Percentiles rank a stretch among this genome's conserved stretches.
These are phyloP conservation scores for Leucoagaricus sp. DNA, from an alignment of 1,284 basidiomycete species.

Conservation along the genomic window DNA sequence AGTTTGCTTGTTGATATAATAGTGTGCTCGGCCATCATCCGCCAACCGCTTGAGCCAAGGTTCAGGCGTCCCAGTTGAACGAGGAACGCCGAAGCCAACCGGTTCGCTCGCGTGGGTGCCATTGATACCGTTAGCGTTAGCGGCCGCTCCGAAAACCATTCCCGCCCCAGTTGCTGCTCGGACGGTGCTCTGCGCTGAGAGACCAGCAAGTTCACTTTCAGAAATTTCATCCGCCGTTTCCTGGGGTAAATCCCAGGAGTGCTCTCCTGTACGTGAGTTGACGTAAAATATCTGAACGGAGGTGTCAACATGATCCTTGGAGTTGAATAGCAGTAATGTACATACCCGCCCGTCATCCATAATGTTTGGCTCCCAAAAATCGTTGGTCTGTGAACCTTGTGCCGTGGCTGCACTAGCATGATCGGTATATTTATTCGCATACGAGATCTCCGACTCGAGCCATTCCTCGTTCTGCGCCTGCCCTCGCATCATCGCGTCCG, in stretches of 20 bases:
- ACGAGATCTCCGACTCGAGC: slow-evolving; percentile 43
- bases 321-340: slow-evolving; percentile 15
- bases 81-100: slow-evolving; percentile 63
- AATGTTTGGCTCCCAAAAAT: slow-evolving; percentile 82
- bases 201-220: slow-evolving; percentile 58
- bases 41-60: slow-evolving; percentile 80
- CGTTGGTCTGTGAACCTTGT: slow-evolving; percentile 51
- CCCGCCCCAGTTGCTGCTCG: slow-evolving; percentile 55
- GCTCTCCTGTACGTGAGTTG: slow-evolving; percentile 89
- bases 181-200: slow-evolving; percentile 56
- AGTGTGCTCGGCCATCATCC: slow-evolving; percentile 84
- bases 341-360: slow-evolving; percentile 72
- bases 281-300: slow-evolving; percentile 83
- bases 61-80: slow-evolving; percentile 63
- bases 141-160: slow-evolving; percentile 45
- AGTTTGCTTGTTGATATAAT: slow-evolving; percentile 75
- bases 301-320: slow-evolving; percentile 14
- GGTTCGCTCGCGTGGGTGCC: slow-evolving; percentile 30
- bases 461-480: slow-evolving; percentile 49
- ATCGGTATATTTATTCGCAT: slow-evolving; percentile 18
- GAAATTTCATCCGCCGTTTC: slow-evolving; percentile 64
- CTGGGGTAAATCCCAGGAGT: slow-evolving; percentile 82
- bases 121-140: slow-evolving; percentile 28
- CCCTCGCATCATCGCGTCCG: slow-evolving; percentile 47
- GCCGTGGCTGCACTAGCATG: slow-evolving; percentile 22